Base-by-base conservation (phyloP, 176 grass and related monocot species). In the Eremochloa ophiuroides region DNA sequence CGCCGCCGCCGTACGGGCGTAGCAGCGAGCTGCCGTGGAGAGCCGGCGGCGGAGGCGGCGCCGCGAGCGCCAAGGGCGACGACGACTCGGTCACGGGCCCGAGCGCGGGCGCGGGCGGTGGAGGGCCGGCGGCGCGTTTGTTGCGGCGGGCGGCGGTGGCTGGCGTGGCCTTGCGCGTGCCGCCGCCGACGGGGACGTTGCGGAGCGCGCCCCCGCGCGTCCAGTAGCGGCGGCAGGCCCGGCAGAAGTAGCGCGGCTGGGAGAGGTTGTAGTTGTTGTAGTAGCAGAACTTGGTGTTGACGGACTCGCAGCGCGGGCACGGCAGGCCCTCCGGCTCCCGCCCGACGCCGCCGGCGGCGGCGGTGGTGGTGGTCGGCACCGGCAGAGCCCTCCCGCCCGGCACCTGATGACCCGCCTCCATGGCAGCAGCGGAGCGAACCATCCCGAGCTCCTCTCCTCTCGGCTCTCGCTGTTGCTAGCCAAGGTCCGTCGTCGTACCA, bases 261-360 rank as follows among this genome's bases (percentile, higher is more conserved):
- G 86, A 31, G 7, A 84, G 80, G 83, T 93, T 98, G 92, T 98
- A 94, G 84, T 94, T 98, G 90, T 98, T 98, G 95, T 91, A 98
- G 88, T 98, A 98, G 78, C 95, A 94, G 92, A 98, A 98, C 89
- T 98, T 98, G 86, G 95, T 98, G 90, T 87, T 61, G 6, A 76
- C 78, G 58, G 92, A 98, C 7, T 94, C 75, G 90, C 95, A 98
- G 0, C 95, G 76, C 38, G 95, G 95, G 86, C 95, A 98, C 0
- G 79, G 51, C 16, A 86, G 70, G 44, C 91, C 40, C 75, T 87
- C 90, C 30, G 71, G 66, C 79, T 95, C 81, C 78, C 73, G 33
- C 10, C 69, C 50, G 14, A n/a, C 76, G 1, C 87, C 76, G 2
- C 43, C 51, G 2, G 7, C n/a, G 26, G 13, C 4, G 12, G 1